Evolutionary conservation across 2,329 filamentous ascomycete genomes (phyloP).

Genomic region (Aureobasidium sp.): DNA sequence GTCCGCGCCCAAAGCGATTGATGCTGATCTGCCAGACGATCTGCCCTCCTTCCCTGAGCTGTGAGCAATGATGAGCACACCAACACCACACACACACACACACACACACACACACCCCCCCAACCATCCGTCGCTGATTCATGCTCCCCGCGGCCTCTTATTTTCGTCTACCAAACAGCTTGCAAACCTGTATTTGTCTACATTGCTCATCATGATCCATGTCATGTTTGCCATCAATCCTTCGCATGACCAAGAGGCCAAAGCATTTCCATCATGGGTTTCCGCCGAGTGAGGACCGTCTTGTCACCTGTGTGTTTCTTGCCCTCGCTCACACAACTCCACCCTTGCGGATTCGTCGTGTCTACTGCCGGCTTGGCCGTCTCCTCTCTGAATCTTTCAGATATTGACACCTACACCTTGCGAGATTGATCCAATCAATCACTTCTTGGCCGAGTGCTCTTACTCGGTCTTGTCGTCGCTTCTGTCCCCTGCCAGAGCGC

Average conservation of each 20-base stretch:
- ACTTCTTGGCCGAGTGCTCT: neutral
- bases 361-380: constrained; percentile 11
- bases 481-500: too few relatives aligned
- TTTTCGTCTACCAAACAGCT: neutral
- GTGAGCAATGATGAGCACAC: neutral
- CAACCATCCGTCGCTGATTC: constrained; percentile 7
- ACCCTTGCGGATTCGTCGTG: neutral
- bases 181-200: neutral
- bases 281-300: neutral
- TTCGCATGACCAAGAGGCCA: constrained; percentile 7
- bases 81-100: too few relatives aligned
- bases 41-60: neutral
- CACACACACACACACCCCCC: neutral
- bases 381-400: constrained; percentile 3
- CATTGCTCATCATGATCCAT: neutral
- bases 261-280: neutral
- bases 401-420: constrained; percentile 6
- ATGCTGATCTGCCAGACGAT: constrained; percentile 9
- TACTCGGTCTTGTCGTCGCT: neutral
- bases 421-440: constrained; percentile 10
- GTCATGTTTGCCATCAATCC: constrained; percentile 2
- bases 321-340: constrained; percentile 6
- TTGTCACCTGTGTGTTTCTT: neutral
- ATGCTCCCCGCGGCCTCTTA: constrained; percentile 8
- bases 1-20: too few relatives aligned